A percentile compares a stretch with the other conserved stretches of the same genome.
phyloP scores from a whole-genome alignment of 1,284 basidiomycete species.

The Cutaneotrichosporon sp. region DNA sequence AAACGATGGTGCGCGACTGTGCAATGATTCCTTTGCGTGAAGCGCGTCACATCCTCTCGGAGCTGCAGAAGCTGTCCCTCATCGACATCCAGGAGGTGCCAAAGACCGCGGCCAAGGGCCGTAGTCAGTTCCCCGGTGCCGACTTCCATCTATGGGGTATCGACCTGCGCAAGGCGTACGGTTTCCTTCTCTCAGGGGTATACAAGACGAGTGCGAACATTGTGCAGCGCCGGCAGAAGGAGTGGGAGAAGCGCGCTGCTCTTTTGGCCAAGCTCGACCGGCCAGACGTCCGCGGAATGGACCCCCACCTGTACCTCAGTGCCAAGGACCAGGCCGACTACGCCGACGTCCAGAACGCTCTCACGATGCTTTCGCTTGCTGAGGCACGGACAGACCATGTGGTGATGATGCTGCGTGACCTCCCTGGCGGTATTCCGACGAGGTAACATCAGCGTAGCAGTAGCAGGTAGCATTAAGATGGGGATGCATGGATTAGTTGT shows the following conservation, averaged over 20 bases:
- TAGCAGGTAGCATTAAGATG: background rate
- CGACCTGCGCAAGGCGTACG: conserved; percentile 76
- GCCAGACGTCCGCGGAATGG: conserved; percentile 74
- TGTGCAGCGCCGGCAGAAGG: conserved; percentile 65
- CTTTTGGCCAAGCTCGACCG: conserved; percentile 76
- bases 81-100: conserved; percentile 89
- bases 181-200: conserved; percentile 68
- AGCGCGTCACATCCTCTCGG: conserved; percentile 74
- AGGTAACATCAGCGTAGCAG: background rate
- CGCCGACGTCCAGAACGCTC: conserved; percentile 56
- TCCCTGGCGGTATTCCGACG: conserved; percentile 53
- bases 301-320: conserved; percentile 39
- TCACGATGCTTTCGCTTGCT: conserved; percentile 68
- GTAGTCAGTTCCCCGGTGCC: conserved; percentile 47
- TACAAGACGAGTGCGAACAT: conserved; percentile 89
- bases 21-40: conserved; percentile 89
- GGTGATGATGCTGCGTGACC: conserved; percentile 78
- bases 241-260: conserved; percentile 64
- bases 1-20: conserved; percentile 89
- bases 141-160: conserved; percentile 73
- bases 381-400: conserved; percentile 79
- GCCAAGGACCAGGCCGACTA: conserved; percentile 50
- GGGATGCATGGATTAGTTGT: background rate
- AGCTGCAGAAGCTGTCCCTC: conserved; percentile 73
- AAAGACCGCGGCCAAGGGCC: conserved; percentile 79